Evolutionary conservation across 352 stramenopile species (phyloP), one percentile per base, ranked within the genome.

Genomic region (Thraustochytrium striatum): DNA sequence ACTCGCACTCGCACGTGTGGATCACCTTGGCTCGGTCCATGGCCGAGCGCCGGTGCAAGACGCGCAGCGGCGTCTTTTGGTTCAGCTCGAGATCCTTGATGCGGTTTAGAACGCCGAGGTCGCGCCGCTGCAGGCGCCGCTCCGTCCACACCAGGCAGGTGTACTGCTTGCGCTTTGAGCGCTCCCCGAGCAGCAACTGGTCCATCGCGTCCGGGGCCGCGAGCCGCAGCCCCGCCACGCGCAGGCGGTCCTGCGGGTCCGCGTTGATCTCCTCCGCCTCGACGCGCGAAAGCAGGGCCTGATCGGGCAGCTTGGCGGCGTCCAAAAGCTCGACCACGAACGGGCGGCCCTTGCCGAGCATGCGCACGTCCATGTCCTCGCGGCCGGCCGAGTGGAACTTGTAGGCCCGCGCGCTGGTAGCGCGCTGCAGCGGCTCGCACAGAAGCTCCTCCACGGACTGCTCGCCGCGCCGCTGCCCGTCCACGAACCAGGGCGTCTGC

Each of bases 341-440:
- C 19, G 92, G 93, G 0, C 93, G 89, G 59, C 93, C 93, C 47
- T 94, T 94, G 61, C 95, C 88, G 13, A 98, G 84, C 95, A 99
- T 99, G 44, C 94, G 87, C 38, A 99, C 95, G 83, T 99, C 94
- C 47, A 98, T 91, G 85, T 99, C 95, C 87, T 99, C 95, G 65
- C 95, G 90, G 28, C 95, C 95, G 5, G 93, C 94, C 0, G 92
- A 96, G 87, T 98, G 93, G 72, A 98, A 98, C 82, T 98, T 98
- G 85, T 92, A 52, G 2, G 19, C 35, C 16, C 25, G 21, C 3
- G 61, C 58, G 32, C 72, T 72, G 68, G 92, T 91, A 59, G 88
- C 88, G 7, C 88, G 85, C 59, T 90, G 53, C 30, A 90, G 86
- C 57, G 89, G 83, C 19, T 91, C 88, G 7, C 87, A 88, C 55